Base-by-base conservation (phyloP, 1,284 basidiomycete genomes). In the Pyrrhoderma lamaoense region DNA sequence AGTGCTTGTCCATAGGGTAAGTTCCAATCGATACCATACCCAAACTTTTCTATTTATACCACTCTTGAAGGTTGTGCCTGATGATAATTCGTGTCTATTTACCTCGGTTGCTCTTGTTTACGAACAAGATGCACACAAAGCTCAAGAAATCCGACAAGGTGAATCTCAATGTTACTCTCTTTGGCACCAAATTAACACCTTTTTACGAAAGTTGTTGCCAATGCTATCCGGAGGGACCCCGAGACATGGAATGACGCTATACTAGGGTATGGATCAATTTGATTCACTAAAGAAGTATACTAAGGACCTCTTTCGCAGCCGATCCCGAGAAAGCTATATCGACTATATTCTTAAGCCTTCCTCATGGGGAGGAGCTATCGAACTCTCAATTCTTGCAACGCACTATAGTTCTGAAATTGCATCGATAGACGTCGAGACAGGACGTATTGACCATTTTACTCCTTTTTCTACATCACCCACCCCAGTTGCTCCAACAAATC, bases 321-420 rank as follows among this genome's bases (percentile, higher is more conserved):
- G 81, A 62, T 70, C 86, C 2, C 79, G 82, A 4, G 75, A 82
- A 13, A 74, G 80, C 44, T 97, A 97, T 65, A 87, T 93, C 58
- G 60, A 72, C 3, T 86, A 85, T 3, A 96, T 97, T 55, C 70
- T 82, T 40, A 84, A 84, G 45, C 80, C 88, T 1, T 70, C 79
- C 1, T 81, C 87, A 0, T 97, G 93, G 93, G 93, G 93, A 40
- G 94, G 93, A 13, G 93, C 93, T 1, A 95, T 96, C 62, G 90
- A 93, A 62, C 79, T 94, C 11, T 71, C 82, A 2, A 82, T 95
- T 58, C 82, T 96, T 54, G 82, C 93, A 1, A 69, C 79, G 9
- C 80, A 93, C 64, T 95, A 85, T 64, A 67, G 71, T 34, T 86
- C 88, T 1, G 93, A 95, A 66, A 95, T 97, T 43, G 79, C 82